Evolutionary conservation across 257 asterid genomes (phyloP), one percentile per base, ranked within the genome.

Genomic region (Avicennia marina): DNA sequence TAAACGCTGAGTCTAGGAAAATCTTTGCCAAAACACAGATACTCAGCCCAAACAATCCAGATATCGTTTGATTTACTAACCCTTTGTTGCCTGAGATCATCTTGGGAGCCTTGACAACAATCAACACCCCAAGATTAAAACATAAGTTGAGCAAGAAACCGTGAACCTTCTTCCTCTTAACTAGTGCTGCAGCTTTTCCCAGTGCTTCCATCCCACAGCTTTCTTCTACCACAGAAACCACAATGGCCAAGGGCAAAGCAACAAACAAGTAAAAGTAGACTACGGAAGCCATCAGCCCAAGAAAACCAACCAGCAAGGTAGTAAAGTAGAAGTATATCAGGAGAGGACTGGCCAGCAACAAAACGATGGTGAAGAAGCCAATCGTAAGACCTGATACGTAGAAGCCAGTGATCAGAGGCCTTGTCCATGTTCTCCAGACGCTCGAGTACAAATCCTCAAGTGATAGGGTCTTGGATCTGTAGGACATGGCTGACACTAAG

Each of bases 201-300:
- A 83, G 38, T 5, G 90, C 85, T 46, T 70, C 63, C 10, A 59
- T 16, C 16, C 95, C 90, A 25, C 43, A 69, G 21, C 67, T 21
- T 52, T 83, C 82, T 58, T 81, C 90, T 0, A 73, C 19, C 24
- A 73, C 77, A 2, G 90, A 69, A 27, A 71, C 70, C 1, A 82
- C 78, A 17, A 86, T 13, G 10, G 80, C 72, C 72, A 78, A 13
- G 2, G 12, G 4, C 87, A 85, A 82, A 11, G 60, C 18, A 0
- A 66, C 68, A 0, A 46, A 25, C 49, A 80, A 52, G 66, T 80
- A 70, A 2, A 72, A 12, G 56, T 60, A 64, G 43, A 67, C 11
- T 8, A 76, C 18, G 3, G 10, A 58, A 1, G 82, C 71, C 0
- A 18, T 7, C 11, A 70, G 4, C 4, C 11, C 72, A 2, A 72